Evolutionary conservation across 176 grass and related monocot species (phyloP), one percentile per base, ranked within the genome.

Genomic region (Carex myosuroides): DNA sequence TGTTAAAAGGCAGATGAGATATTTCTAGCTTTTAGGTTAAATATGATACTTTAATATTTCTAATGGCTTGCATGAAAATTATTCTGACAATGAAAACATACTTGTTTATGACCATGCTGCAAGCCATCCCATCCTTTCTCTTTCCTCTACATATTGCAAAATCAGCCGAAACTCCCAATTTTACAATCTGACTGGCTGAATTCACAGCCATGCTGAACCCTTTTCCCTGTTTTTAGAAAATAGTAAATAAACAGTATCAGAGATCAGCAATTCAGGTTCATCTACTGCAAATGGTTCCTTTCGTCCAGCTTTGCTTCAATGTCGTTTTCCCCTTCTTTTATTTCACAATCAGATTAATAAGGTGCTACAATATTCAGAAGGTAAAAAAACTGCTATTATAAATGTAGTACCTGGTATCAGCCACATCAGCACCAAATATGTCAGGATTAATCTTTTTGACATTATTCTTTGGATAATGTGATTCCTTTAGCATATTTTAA

Each of bases 101-200:
- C 95, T 92, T 98, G 82, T 88, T 91, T 89, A 94, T 93, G 33
- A 39, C 83, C 95, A 98, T 98, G 57, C 89, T 92, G 83, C 95
- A 98, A n/a, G 88, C 79, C 83, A 93, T 79, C 13, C 95, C 95
- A 57, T 98, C 95, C 84, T 98, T 95, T 84, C 91, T 95, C 82
- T 91, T 98, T 62, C 95, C 95, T 89, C 92, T 98, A 79, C 92
- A 98, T 64, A 91, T 16, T 46, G 86, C 91, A 44, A 90, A 93
- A 87, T 98, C 95, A 0, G 88, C 87, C 2, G 92, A 94, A 30
- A 87, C 68, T 30, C 95, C 95, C 81, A 95, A 90, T 80, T 93
- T 98, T 67, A 95, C 59, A 91, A 93, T 95, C 60, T 94, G 95
- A 50, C 84, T 86, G 6, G 87, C 85, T 14, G 92, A 95, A 79